Conservation (phyloP, 1,284 basidiomycete genomes). For the Cerioporus squamosus region DNA sequence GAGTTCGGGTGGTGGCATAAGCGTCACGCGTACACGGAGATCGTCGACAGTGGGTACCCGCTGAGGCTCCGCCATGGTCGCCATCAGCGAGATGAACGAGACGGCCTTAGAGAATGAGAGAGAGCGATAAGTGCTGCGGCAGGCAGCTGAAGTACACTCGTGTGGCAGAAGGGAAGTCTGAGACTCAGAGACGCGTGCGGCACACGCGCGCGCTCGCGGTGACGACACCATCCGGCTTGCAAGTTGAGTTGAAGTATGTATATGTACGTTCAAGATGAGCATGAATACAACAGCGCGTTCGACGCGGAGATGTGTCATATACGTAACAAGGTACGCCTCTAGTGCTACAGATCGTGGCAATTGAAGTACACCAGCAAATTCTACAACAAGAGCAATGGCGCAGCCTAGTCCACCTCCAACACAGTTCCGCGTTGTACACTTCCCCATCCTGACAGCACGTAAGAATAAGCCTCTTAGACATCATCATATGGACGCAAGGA, state of each 20-base stretch:
- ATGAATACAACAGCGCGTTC: slow-evolving; percentile 16
- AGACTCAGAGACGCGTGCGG: too few species aligned
- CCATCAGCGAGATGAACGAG: neutral
- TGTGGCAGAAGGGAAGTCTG: too few species aligned
- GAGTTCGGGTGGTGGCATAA: neutral
- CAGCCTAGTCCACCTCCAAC: slow-evolving; percentile 50
- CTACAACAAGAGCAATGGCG: neutral
- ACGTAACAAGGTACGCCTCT: slow-evolving; percentile 17
- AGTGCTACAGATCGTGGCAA: slow-evolving; percentile 25
- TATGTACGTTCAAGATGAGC: neutral
- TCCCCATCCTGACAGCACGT: slow-evolving; percentile 49
- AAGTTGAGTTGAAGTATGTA: too few species aligned
- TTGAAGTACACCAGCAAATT: slow-evolving; percentile 11
- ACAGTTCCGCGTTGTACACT: slow-evolving; percentile 61
- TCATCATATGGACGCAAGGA: neutral
- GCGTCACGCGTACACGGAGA: neutral
- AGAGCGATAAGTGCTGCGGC: too few species aligned
- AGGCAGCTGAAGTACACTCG: too few species aligned
- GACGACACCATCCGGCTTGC: too few species aligned
- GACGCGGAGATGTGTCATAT: slow-evolving; percentile 5
- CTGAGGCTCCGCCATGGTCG: neutral
- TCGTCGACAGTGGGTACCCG: neutral
- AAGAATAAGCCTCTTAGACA: neutral
- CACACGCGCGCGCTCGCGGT: too few species aligned
- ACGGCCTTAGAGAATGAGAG: too few species aligned